Base-by-base conservation (phyloP, 352 stramenopile species). In the Saprolegnia parasitica region DNA sequence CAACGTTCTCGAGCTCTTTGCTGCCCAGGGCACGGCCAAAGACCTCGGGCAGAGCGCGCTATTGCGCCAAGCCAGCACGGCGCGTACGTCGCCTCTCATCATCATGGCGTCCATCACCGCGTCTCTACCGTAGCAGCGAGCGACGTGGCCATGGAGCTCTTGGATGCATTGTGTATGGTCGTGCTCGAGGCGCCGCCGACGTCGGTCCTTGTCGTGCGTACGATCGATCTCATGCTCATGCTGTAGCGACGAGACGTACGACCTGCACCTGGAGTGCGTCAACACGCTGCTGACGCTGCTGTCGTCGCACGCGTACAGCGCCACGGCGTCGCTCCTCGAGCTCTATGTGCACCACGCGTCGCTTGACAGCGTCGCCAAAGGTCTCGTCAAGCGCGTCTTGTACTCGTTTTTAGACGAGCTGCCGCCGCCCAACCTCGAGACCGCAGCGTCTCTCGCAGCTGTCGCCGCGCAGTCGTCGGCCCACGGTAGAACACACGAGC, bases 201-300 rank as follows among this genome's bases (percentile, higher is more conserved):
- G 79, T 91, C 82, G 46, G 80, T 77, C 26, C 11, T 62, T 13
- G 58, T 75, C 71, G 46, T 54, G 62, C 15, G 74, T 73, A n/a
- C 21, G n/a, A n/a, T 70, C 26, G 10, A 56, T 61, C 13, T 58
- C 9, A 46, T n/a, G 21, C 1, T n/a, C 1, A 0, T 47, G 21
- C 13, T 62, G 13, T 46, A 82, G 76, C 4, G 26, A 68, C 6
- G 74, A 78, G 29, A 92, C 84, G 32, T 86, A 91, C 62, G 84
- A 89, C 26, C 50, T 94, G 37, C 82, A 91, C 49, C 74, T 91
- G n/a, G 86, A 92, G 77, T 75, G 88, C 3, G 67, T 94, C 18
- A 94, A 83, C 61, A 86, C 76, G 32, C 60, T 94, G 26, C 75
- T 94, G 16, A 81, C 90, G 45, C 76, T 94, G 20, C 72, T 91